Percentiles rank a stretch among this genome's conserved stretches.
These are phyloP conservation scores for Coemansia sp. DNA, from an alignment of 192 early-diverging fungal species.

Conservation along the genomic window DNA sequence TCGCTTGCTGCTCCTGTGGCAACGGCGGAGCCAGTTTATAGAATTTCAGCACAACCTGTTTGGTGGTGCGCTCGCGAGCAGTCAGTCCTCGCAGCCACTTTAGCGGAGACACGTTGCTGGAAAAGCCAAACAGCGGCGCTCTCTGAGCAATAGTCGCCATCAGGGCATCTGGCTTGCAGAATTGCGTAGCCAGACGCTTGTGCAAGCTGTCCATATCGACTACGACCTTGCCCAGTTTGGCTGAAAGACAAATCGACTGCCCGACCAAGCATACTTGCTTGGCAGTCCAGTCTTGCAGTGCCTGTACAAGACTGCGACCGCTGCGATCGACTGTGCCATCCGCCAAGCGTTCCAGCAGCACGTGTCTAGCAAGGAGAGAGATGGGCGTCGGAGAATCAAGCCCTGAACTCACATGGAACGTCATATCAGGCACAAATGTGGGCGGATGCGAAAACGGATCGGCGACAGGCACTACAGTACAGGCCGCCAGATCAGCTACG, in stretches of 20 bases:
- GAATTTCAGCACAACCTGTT: conserved; percentile 25
- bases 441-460: conserved; percentile 23
- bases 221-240: conserved; percentile 33
- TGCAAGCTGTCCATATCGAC: conserved; percentile 23
- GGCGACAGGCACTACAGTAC: conserved; percentile 15
- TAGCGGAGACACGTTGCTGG: conserved; percentile 30
- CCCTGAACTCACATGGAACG: conserved; percentile 1
- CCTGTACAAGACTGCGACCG: neutral
- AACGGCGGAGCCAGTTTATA: neutral
- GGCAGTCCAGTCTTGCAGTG: conserved; percentile 18
- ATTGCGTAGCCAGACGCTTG: conserved; percentile 4
- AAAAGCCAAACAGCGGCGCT: conserved; percentile 35
- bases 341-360: conserved; percentile 9
- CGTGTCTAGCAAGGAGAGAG: conserved; percentile 2
- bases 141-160: conserved; percentile 5
- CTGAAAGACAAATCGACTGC: neutral
- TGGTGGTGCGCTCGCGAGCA: neutral
- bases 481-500: neutral
- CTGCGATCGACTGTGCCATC: neutral
- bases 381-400: neutral
- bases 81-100: conserved; percentile 23
- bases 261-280: neutral
- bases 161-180: conserved; percentile 17
- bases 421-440: conserved; percentile 7
- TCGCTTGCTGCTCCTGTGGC: neutral